Evolutionary conservation across 306 rosid genomes (phyloP).

Genomic region (Rosa persica): DNA sequence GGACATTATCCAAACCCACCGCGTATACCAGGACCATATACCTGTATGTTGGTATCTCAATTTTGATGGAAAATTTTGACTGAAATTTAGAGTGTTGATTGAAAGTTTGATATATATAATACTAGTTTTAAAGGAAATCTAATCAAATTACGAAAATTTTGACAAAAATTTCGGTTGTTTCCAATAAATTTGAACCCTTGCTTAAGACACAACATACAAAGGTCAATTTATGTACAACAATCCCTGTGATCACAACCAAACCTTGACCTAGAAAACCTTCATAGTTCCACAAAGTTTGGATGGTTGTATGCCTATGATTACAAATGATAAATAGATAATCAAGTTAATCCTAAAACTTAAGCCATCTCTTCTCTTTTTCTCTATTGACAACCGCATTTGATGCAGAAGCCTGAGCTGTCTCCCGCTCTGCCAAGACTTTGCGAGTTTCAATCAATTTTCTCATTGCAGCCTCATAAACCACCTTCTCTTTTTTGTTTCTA

Average conservation of each 20-base stretch:
- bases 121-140: no score
- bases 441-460: conserved; percentile 73
- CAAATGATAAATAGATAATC: background rate
- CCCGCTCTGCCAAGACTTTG: conserved; percentile 68
- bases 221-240: conserved; percentile 1
- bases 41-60: no score
- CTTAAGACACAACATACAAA: background rate
- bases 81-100: no score
- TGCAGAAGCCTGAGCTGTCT: conserved; percentile 79
- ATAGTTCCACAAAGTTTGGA: conserved; percentile 9
- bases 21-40: no score
- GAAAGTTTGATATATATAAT: no score
- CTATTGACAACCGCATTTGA: conserved; percentile 72
- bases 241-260: background rate
- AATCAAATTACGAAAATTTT: no score
- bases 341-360: conserved; percentile 61
- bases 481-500: conserved; percentile 75
- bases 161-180: no score
- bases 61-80: no score
- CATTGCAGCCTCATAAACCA: conserved; percentile 79
- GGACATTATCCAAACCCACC: no score
- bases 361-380: conserved; percentile 95
- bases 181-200: background rate
- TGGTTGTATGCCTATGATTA: background rate
- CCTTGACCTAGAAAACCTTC: conserved; percentile 6